Base-by-base conservation (phyloP, 2,329 filamentous ascomycete species). In the Hymenotorrendiella dingleyae region DNA sequence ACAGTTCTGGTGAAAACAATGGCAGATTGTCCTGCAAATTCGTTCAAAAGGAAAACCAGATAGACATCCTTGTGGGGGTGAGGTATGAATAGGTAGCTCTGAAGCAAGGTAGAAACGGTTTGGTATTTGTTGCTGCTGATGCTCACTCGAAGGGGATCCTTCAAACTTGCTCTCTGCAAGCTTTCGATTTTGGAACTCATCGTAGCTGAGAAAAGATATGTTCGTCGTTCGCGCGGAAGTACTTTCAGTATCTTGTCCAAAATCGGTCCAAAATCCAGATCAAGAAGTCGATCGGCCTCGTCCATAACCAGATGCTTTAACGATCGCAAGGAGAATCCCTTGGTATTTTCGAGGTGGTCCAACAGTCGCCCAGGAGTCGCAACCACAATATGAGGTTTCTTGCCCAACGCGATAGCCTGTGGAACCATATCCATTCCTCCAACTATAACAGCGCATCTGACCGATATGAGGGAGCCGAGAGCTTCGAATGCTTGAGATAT, bases 391-490 rank as follows among this genome's bases (percentile, higher is more conserved):
- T 98, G 93, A 6, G 93, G 93, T 56, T 91, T 91, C 73, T 95
- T 96, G n/a, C 86, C 88, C 0, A 98, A 76, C 0, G 90, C 85
- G 50, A 98, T 94, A 1, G 85, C 68, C 63, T 98, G 93, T 0
- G 86, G 78, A 1, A 96, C 86, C 87, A 96, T 96, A 53, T 97
- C 91, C 73, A 97, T 82, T 32, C 93, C 93, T 56, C 93, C 93
- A 1, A 97, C 86, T 32, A 98, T 80, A 12, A 91, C 82, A 6
- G 86, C 83, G 58, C 82, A 88, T 58, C 88, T 80, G 27, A 97
- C 84, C n/a, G 82, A 84, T 54, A 98, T 96, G 21, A 89, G 72
- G 8, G 86, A 82, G 4, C 91, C 90, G 1, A 98, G 74, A 0
- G 86, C 86, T 60, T 96, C 90, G 54, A 96, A 91, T 3, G 85